Conservation (phyloP, 2,329 filamentous ascomycete species). For the Incumbomyces delicatus region DNA sequence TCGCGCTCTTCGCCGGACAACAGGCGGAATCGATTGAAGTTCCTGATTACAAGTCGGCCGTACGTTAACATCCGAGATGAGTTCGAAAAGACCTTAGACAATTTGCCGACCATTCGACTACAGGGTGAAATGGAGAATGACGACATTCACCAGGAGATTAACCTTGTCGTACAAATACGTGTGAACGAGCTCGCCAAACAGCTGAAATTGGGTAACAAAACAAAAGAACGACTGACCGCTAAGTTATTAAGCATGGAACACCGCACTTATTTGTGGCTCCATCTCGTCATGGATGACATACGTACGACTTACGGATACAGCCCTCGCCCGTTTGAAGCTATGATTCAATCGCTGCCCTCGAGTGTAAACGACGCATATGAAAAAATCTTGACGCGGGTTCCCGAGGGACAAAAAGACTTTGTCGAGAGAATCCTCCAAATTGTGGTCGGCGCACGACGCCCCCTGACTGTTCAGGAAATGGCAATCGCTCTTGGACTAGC, state of each 20-base stretch:
- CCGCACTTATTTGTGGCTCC: conserved; percentile 25
- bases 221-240: background rate
- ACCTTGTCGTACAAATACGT: conserved; percentile 14
- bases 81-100: conserved; percentile 11
- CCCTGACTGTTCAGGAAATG: conserved; percentile 11
- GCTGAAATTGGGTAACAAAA: background rate
- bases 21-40: conserved; percentile 18
- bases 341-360: conserved; percentile 6
- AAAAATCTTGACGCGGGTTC: conserved; percentile 8
- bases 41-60: conserved; percentile 24
- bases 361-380: conserved; percentile 8
- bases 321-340: conserved; percentile 9
- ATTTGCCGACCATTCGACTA: conserved; percentile 14
- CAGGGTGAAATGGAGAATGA: conserved; percentile 18
- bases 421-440: conserved; percentile 10
- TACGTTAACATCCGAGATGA: conserved; percentile 20
- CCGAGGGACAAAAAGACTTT: background rate
- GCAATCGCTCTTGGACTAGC: conserved; percentile 3
- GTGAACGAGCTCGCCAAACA: conserved; percentile 11
- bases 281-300: conserved; percentile 19
- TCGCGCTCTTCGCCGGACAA: background rate
- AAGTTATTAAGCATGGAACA: conserved; percentile 19
- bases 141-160: conserved; percentile 18
- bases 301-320: conserved; percentile 6
- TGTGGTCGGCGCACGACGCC: conserved; percentile 10